Percentiles rank a stretch among this genome's conserved stretches.
These are phyloP conservation scores for Fusarium agapanthi DNA, from an alignment of 2,329 filamentous ascomycete species.

Conservation along the genomic window DNA sequence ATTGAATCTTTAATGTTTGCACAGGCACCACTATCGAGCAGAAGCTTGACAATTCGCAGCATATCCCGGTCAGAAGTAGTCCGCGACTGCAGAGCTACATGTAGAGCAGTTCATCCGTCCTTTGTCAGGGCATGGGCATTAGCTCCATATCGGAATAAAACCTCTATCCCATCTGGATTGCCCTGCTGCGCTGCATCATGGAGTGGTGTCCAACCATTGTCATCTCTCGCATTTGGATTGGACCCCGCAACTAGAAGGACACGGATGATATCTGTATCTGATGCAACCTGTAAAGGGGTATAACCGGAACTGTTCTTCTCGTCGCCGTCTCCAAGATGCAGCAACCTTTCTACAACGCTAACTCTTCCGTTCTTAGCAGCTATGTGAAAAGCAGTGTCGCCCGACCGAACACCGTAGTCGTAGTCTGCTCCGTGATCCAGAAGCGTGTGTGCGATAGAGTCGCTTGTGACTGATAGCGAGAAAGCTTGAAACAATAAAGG, in stretches of 20 bases:
- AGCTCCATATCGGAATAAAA: background rate
- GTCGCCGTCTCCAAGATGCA: background rate
- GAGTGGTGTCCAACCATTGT: background rate
- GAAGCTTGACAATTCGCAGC: background rate
- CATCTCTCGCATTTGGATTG: background rate
- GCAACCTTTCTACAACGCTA: background rate
- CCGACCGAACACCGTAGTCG: accelerated
- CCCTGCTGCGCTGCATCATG: background rate
- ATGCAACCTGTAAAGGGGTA: background rate
- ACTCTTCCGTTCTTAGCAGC: background rate
- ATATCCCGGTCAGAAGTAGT: no score
- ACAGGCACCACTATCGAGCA: background rate
- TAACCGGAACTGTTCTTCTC: accelerated
- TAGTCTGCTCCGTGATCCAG: background rate
- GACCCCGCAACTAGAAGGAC: background rate
- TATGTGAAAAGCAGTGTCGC: background rate
- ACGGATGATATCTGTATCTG: background rate
- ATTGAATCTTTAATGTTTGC: accelerated
- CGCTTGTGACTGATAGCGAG: no score
- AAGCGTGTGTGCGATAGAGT: background rate
- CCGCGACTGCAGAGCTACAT: no score
- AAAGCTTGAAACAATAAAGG: no score
- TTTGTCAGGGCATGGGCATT: accelerated
- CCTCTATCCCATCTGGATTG: background rate
- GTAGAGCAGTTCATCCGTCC: background rate